Percentiles rank a stretch among this genome's conserved stretches.
Conservation (phyloP, 2,329 filamentous ascomycete genomes). For the Lecanicillium sp. region DNA sequence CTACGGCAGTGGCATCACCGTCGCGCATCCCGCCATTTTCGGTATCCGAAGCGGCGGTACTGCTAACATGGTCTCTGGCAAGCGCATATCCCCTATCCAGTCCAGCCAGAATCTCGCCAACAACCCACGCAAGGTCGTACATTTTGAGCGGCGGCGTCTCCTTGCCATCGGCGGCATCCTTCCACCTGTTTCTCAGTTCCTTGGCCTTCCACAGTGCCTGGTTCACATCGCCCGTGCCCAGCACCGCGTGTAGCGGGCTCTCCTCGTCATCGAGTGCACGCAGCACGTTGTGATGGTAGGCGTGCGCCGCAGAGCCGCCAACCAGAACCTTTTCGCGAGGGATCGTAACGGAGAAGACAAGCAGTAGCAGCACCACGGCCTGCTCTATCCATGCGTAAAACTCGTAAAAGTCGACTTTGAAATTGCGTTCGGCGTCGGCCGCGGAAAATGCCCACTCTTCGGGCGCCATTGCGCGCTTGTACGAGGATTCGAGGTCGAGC, state of each 20-base stretch:
- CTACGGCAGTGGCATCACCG: constrained; percentile 13
- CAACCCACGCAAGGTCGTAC: constrained; percentile 54
- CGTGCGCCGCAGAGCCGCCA: constrained; percentile 29
- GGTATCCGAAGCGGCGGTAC: constrained; percentile 8
- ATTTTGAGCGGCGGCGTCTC: constrained; percentile 39
- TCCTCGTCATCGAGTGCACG: constrained; percentile 47
- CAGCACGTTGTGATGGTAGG: constrained; percentile 64
- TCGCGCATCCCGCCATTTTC: background rate
- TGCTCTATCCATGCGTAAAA: constrained; percentile 68
- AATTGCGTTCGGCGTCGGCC: constrained; percentile 55
- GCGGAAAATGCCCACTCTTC: constrained; percentile 24
- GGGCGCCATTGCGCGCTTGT: constrained; percentile 39
- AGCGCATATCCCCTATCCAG: constrained; percentile 50
- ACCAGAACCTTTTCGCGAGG: constrained; percentile 17
- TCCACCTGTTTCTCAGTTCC: constrained; percentile 65
- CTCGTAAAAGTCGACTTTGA: constrained; percentile 72
- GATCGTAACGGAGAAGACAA: constrained; percentile 52
- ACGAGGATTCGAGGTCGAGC: constrained; percentile 49
- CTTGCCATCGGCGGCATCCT: constrained; percentile 49
- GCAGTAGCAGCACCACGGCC: constrained; percentile 59
- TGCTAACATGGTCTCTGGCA: constrained; percentile 36
- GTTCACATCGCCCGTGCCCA: constrained; percentile 49
- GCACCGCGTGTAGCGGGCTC: constrained; percentile 47
- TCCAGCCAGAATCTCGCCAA: constrained; percentile 48
- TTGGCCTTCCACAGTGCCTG: constrained; percentile 58